A percentile compares a stretch with the other conserved stretches of the same genome.
Conservation (phyloP, 2,329 filamentous ascomycete genomes). For the Knufia petricola region DNA sequence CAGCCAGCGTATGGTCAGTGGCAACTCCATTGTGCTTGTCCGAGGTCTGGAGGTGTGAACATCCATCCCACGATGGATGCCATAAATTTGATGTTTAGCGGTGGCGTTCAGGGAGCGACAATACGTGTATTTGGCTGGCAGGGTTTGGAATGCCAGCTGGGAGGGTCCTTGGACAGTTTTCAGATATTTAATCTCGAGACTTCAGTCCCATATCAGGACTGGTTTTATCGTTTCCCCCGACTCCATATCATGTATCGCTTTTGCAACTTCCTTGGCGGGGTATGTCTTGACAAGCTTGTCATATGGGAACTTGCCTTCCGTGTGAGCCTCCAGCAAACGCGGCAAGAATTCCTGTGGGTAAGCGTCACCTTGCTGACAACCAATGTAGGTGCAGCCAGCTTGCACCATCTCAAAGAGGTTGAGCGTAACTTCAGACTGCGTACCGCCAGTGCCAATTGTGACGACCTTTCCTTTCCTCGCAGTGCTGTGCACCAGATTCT, state of each 20-base stretch:
- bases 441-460: constrained; percentile 19
- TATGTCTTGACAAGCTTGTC: constrained; percentile 39
- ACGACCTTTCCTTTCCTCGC: constrained; percentile 22
- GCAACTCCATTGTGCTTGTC: constrained; percentile 82
- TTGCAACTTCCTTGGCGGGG: constrained; percentile 26
- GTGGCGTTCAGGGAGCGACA: not conserved
- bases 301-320: constrained; percentile 38
- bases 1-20: constrained; percentile 58
- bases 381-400: constrained; percentile 18
- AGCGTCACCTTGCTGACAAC: constrained; percentile 20
- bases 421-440: constrained; percentile 15
- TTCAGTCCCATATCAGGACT: constrained; percentile 25
- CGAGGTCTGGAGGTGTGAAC: constrained; percentile 60
- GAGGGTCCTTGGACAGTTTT: no score
- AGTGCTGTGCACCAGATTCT: constrained; percentile 18
- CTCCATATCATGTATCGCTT: constrained; percentile 24
- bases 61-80: constrained; percentile 48
- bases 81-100: not conserved
- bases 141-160: no score
- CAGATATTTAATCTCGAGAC: no score
- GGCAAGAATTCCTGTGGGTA: constrained; percentile 21
- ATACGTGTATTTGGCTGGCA: no score
- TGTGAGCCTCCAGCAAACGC: constrained; percentile 14
- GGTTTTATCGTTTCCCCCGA: constrained; percentile 26
- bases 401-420: constrained; percentile 22